Evolutionary conservation across 2,329 filamentous ascomycete species (phyloP).

Genomic region (Xenoacremonium recifei): DNA sequence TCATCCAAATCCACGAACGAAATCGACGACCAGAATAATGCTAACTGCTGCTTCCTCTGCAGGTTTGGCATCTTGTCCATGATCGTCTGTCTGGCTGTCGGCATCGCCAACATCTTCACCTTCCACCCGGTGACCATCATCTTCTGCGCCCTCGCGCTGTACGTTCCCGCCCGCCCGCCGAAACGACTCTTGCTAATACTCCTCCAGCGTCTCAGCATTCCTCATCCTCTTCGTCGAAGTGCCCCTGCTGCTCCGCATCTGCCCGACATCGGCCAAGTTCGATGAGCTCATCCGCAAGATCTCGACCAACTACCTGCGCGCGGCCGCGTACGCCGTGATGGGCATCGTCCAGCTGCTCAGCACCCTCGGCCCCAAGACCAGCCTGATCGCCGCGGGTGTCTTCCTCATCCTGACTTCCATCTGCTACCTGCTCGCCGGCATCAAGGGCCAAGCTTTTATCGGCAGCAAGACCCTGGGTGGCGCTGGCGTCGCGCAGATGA

Average conservation of each 20-base stretch:
- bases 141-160: constrained; percentile 55
- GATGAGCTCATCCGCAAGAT: constrained; percentile 87
- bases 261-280: constrained; percentile 88
- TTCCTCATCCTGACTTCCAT: constrained; percentile 72
- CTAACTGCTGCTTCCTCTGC: constrained; percentile 14
- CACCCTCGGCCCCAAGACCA: constrained; percentile 61
- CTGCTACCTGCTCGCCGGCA: constrained; percentile 77
- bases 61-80: constrained; percentile 71
- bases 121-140: constrained; percentile 47
- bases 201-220: constrained; percentile 62
- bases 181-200: constrained; percentile 4
- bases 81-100: constrained; percentile 68
- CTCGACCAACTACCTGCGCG: constrained; percentile 96
- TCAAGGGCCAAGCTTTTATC: constrained; percentile 84
- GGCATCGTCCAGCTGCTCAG: constrained; percentile 82
- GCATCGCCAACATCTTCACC: constrained; percentile 66
- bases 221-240: constrained; percentile 85
- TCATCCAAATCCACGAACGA: constrained; percentile 1
- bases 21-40: constrained; percentile 3
- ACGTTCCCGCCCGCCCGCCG: constrained; percentile 40
- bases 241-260: constrained; percentile 93
- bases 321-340: constrained; percentile 80
- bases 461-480: constrained; percentile 96
- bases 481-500: constrained; percentile 94
- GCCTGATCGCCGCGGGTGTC: constrained; percentile 82